phyloP scores from a whole-genome alignment of 768 basidiomycete species.

The Pisolithus microcarpus region DNA sequence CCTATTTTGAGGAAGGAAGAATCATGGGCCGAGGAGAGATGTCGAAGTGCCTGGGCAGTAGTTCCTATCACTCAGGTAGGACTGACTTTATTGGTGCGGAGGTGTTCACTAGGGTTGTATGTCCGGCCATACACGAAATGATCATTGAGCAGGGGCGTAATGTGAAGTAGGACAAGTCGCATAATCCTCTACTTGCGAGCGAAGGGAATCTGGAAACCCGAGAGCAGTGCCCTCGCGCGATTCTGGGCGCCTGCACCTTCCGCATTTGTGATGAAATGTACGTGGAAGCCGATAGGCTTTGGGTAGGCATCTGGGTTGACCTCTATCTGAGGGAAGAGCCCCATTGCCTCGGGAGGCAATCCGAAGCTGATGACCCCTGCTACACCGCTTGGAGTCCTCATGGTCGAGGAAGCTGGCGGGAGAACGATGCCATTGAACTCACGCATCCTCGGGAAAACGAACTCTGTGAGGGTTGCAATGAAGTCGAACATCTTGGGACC shows the following conservation, averaged over 20 bases:
- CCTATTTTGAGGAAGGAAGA: too few species aligned
- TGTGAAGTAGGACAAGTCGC: too few species aligned
- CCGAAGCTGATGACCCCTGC: conserved; percentile 89
- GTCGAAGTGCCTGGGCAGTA: too few species aligned
- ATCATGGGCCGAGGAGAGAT: too few species aligned
- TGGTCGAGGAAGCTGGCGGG: conserved; percentile 61
- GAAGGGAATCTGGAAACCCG: conserved; percentile 92
- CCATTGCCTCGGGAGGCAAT: conserved; percentile 75
- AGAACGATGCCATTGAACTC: conserved; percentile 83
- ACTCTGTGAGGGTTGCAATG: conserved; percentile 79
- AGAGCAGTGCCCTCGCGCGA: conserved; percentile 76
- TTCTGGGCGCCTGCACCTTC: conserved; percentile 87
- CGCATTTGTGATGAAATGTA: conserved; percentile 89
- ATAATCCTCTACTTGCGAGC: conserved; percentile 29
- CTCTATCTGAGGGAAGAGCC: conserved; percentile 92
- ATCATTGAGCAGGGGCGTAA: background rate
- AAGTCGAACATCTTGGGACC: conserved; percentile 96
- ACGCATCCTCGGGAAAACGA: conserved; percentile 89
- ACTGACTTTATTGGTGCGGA: too few species aligned
- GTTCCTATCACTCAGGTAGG: too few species aligned
- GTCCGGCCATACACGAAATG: background rate
- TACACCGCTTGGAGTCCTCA: conserved; percentile 68
- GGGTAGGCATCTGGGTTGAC: conserved; percentile 90
- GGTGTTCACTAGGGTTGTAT: too few species aligned
- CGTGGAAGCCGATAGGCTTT: conserved; percentile 80